Evolutionary conservation across 2,329 filamentous ascomycete species (phyloP), one percentile per base, ranked within the genome.

Genomic region (Ophiocordyceps camponoti-saundersi): DNA sequence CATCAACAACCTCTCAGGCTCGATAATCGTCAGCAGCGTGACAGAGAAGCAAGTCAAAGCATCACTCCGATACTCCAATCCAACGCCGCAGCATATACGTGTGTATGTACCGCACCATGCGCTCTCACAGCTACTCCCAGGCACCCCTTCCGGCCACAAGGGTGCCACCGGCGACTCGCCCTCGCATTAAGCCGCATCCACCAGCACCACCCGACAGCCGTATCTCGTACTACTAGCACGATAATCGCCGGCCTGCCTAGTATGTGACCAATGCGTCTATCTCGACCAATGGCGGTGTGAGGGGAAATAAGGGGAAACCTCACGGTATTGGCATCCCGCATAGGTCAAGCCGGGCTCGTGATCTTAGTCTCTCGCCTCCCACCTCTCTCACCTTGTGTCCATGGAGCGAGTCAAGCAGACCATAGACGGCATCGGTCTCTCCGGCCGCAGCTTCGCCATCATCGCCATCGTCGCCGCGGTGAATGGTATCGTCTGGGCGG

Each of bases 401-500:
- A 59, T 57, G 56, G 42, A 42, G 12, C 47, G 48, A 36, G 45
- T 60, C 52, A 50, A 46, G 8, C 46, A 57, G 1, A 45, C 52
- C 6, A 42, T 51, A 44, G 62, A 60, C n/a, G n/a, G 48, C 60
- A 60, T n/a, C 55, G 51, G 6, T 55, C 61, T 44, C 59, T 65
- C 20, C 47, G 55, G 53, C 32, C 59, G 64, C 47, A 59, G 58
- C 49, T 52, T 75, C 45, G 61, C 62, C 44, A 70, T 77, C 45
- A 80, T 81, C 49, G 49, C 59, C 20, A 53, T 70, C 21, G 64
- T 82, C 44, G 52, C 73, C 11, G 12, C 61, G 40, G 57, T 72
- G 53, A 82, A 82, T 61, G 52, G 67, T 46, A 2, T 73, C 13
- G 63, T 77, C 42, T 81, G 78, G 78, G 65, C 67, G 46, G 66